Conservation (phyloP, 2,329 filamentous ascomycete genomes). For the Helminthosporium solani region DNA sequence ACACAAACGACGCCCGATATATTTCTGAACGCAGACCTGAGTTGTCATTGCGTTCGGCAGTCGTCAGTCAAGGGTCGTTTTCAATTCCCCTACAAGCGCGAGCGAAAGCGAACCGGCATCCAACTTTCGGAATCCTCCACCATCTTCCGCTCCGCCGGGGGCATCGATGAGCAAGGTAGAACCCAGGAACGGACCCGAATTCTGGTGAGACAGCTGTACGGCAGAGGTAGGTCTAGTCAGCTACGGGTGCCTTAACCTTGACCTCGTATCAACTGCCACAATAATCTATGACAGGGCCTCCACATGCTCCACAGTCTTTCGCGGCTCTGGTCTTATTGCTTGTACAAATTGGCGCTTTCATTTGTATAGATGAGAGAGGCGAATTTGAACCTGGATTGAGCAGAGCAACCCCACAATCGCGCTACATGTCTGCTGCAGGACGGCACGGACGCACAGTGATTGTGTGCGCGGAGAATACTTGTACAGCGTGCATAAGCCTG, state of each 20-base stretch:
- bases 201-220: slow-evolving; percentile 28
- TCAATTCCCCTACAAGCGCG: not conserved
- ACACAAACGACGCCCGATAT: slow-evolving; percentile 7
- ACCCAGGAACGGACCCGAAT: slow-evolving; percentile 25
- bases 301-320: slow-evolving; percentile 35
- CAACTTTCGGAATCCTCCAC: slow-evolving; percentile 23
- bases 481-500: slow-evolving; percentile 2
- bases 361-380: slow-evolving; percentile 28
- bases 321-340: slow-evolving; percentile 6
- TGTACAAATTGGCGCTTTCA: slow-evolving; percentile 10
- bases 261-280: slow-evolving; percentile 15
- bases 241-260: slow-evolving; percentile 19
- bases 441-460: slow-evolving; percentile 17
- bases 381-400: slow-evolving; percentile 17
- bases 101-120: slow-evolving; percentile 5
- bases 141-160: slow-evolving; percentile 26
- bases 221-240: slow-evolving; percentile 22
- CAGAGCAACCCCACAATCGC: slow-evolving; percentile 28
- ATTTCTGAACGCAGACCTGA: not conserved
- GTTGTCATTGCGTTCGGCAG: slow-evolving; percentile 3
- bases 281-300: slow-evolving; percentile 17
- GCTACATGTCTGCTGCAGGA: slow-evolving; percentile 8
- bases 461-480: slow-evolving; percentile 21
- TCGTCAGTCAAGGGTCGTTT: not conserved
- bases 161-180: slow-evolving; percentile 16